Percentiles rank a stretch among this genome's conserved stretches.
phyloP scores from a whole-genome alignment of 352 stramenopile species.

The Phytophthora boehmeriae region DNA sequence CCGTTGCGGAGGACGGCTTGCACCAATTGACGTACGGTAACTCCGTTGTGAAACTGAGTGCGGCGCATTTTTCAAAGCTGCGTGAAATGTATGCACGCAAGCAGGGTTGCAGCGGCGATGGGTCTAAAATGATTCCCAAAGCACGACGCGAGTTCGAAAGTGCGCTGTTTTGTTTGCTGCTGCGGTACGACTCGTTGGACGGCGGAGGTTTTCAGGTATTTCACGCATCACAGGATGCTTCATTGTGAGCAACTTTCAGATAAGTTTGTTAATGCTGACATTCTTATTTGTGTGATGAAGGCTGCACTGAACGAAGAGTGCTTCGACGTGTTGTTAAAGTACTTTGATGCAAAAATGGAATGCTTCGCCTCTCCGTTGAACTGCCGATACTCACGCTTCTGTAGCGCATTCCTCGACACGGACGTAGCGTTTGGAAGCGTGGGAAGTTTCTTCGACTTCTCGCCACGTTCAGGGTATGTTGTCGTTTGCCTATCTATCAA shows the following conservation, averaged over 20 bases:
- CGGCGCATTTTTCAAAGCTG: conserved; percentile 87
- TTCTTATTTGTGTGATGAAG: conserved; percentile 20
- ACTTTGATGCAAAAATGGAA: conserved; percentile 93
- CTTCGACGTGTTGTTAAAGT: conserved; percentile 90
- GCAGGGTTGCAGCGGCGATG: conserved; percentile 19
- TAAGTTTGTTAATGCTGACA: neutral
- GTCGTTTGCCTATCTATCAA: neutral
- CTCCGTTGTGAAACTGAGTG: conserved; percentile 81
- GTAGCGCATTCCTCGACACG: conserved; percentile 90
- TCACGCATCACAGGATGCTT: neutral
- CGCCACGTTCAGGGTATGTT: conserved; percentile 72
- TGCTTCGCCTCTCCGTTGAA: conserved; percentile 96
- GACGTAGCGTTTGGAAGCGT: conserved; percentile 90
- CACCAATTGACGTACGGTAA: conserved; percentile 67
- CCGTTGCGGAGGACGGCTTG: conserved; percentile 40
- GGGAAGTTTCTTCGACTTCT: conserved; percentile 94
- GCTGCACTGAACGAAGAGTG: conserved; percentile 90
- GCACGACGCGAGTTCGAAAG: conserved; percentile 63
- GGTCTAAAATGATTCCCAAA: conserved; percentile 23
- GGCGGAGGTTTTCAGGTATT: conserved; percentile 91
- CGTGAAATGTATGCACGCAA: conserved; percentile 77
- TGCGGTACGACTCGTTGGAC: conserved; percentile 94
- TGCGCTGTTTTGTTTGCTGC: conserved; percentile 87
- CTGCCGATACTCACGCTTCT: conserved; percentile 90
- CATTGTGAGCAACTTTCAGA: conserved; percentile 3